These are phyloP conservation scores for Thyridium curvatum DNA, from an alignment of 2,329 filamentous ascomycete genomes.

Conservation along the genomic window DNA sequence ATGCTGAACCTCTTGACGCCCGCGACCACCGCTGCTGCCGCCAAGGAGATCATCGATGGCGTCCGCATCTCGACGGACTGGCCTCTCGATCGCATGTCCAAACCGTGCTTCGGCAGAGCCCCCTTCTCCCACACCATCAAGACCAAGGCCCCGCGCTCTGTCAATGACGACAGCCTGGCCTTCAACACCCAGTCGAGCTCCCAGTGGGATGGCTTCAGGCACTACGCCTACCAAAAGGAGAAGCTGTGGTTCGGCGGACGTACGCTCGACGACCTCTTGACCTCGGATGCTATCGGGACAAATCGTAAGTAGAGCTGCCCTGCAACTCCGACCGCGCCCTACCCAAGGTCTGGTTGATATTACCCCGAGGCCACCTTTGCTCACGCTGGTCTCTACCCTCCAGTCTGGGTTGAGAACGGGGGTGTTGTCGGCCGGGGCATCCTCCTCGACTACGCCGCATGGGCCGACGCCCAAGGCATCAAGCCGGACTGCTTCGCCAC, in stretches of 20 bases:
- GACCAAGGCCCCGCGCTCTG: conserved; percentile 17
- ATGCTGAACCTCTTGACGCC: conserved; percentile 37
- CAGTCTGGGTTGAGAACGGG: conserved; percentile 28
- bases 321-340: no score
- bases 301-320: conserved; percentile 12
- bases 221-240: conserved; percentile 26
- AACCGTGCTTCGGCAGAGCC: neutral
- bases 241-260: conserved; percentile 32
- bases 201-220: conserved; percentile 31
- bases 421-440: conserved; percentile 44
- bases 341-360: no score
- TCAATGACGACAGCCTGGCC: conserved; percentile 55
- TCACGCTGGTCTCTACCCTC: no score
- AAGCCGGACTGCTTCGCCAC: conserved; percentile 31
- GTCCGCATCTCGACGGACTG: conserved; percentile 31
- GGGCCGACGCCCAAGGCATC: conserved; percentile 28
- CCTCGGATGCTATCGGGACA: conserved; percentile 11
- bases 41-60: conserved; percentile 31
- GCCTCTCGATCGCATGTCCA: neutral
- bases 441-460: conserved; percentile 44
- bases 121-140: conserved; percentile 17
- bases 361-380: no score
- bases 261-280: conserved; percentile 29
- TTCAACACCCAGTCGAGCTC: conserved; percentile 46
- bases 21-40: conserved; percentile 30